phyloP scores from a whole-genome alignment of 2,329 filamentous ascomycete genomes.

The Bipolaris gigantea region DNA sequence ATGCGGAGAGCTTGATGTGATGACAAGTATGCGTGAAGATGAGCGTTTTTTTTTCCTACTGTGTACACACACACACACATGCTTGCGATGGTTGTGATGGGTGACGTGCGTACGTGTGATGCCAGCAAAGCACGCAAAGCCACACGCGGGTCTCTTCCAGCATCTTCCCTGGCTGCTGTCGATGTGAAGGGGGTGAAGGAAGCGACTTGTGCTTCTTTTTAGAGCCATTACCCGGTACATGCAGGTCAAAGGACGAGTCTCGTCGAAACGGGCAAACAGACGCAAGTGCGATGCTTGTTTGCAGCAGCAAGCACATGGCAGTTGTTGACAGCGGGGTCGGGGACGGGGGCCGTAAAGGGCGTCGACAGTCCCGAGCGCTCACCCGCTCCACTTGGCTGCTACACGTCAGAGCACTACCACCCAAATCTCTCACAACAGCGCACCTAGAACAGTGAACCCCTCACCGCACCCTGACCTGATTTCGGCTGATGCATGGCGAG shows the following conservation, averaged over 20 bases:
- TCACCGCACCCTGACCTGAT: constrained; percentile 16
- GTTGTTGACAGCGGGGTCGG: constrained; percentile 1
- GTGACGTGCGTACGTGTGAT: background rate
- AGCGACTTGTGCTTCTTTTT: background rate
- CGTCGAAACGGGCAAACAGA: background rate
- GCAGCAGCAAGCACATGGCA: too few species aligned
- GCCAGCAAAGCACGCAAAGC: constrained; percentile 15
- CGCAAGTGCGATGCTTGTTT: background rate
- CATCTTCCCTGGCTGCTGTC: constrained; percentile 4
- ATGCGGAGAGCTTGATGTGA: background rate
- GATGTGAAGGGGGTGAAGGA: background rate
- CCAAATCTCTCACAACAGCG: constrained; percentile 15
- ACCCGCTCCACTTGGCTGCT: constrained; percentile 13
- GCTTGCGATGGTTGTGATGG: background rate
- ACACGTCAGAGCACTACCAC: constrained; percentile 24
- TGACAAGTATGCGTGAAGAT: background rate
- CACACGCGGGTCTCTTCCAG: constrained; percentile 1
- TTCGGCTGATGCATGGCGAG: constrained; percentile 31
- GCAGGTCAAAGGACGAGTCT: background rate
- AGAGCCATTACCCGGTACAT: background rate
- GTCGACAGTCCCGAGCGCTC: constrained; percentile 8
- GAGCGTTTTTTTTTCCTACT: background rate
- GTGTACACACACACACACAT: too few species aligned
- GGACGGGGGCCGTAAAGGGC: background rate
- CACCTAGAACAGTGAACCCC: constrained; percentile 9